Conservation (phyloP, 2,329 filamentous ascomycete genomes). For the Penicillium freii region DNA sequence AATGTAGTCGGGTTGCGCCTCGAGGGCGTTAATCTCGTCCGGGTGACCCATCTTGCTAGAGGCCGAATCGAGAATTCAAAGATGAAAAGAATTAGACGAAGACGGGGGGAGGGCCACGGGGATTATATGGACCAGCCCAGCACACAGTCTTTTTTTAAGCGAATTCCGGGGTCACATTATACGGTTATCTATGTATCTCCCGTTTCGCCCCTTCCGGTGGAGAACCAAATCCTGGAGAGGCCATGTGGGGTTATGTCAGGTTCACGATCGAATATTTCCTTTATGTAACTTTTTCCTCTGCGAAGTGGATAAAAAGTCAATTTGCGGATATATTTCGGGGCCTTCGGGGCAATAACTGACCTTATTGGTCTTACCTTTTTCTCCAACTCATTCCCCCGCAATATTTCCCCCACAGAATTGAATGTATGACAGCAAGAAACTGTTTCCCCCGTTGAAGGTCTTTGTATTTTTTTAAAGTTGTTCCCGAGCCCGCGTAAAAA, state of each 20-base stretch:
- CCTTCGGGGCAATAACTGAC: background rate
- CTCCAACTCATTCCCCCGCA: background rate
- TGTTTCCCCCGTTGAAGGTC: background rate
- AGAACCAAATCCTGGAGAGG: background rate
- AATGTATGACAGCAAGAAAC: background rate
- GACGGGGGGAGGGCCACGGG: background rate
- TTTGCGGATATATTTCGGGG: background rate
- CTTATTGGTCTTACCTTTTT: background rate
- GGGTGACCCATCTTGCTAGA: constrained; percentile 12
- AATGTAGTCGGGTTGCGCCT: constrained; percentile 7
- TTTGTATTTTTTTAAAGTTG: background rate
- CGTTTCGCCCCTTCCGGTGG: constrained; percentile 8
- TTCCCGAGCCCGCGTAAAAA: background rate
- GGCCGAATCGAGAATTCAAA: background rate
- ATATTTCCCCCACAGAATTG: background rate
- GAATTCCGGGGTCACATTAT: constrained; percentile 9
- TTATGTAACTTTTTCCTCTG: background rate
- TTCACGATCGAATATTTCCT: background rate
- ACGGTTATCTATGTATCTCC: constrained; percentile 1
- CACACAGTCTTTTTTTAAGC: constrained; percentile 7
- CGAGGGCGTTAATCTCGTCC: constrained; percentile 12
- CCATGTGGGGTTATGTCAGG: background rate
- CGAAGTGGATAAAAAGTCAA: background rate
- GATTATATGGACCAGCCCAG: background rate
- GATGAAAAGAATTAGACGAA: background rate